Conservation (phyloP, 1,284 basidiomycete species). For the Schizopora paradoxa region DNA sequence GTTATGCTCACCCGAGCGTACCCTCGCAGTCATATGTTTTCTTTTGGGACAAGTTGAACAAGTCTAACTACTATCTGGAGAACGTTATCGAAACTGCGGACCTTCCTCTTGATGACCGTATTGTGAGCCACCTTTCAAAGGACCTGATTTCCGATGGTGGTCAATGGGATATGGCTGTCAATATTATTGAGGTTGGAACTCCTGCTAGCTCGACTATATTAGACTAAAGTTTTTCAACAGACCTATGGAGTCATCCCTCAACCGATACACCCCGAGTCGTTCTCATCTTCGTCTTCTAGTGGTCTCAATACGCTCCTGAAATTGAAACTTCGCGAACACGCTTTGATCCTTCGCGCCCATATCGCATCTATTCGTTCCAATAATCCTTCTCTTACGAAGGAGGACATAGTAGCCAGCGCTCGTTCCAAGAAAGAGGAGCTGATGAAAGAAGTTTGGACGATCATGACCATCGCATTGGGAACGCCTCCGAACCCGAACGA, state of each 20-base stretch:
- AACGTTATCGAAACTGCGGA: constrained; percentile 79
- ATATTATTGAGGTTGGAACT: constrained; percentile 59
- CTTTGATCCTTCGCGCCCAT: constrained; percentile 72
- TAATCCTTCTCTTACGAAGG: constrained; percentile 34
- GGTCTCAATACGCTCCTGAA: constrained; percentile 80
- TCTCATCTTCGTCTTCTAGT: constrained; percentile 70
- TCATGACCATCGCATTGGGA: constrained; percentile 83
- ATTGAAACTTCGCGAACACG: constrained; percentile 87
- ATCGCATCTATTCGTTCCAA: constrained; percentile 45
- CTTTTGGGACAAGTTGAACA: constrained; percentile 95
- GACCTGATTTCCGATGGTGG: constrained; percentile 90
- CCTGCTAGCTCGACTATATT: neutral
- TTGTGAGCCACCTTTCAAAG: constrained; percentile 70
- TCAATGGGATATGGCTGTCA: constrained; percentile 94
- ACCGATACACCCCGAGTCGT: constrained; percentile 79
- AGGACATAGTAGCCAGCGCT: constrained; percentile 43
- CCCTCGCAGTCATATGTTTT: constrained; percentile 71
- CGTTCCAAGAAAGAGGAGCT: constrained; percentile 81
- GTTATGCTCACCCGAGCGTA: neutral
- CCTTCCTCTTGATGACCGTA: constrained; percentile 75
- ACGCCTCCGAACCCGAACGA: constrained; percentile 72
- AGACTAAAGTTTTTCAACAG: constrained; percentile 24
- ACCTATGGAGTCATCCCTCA: constrained; percentile 86
- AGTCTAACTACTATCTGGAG: constrained; percentile 93
- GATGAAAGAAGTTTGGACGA: constrained; percentile 82